Evolutionary conservation across 768 basidiomycete genomes (phyloP), one percentile per base, ranked within the genome.

Genomic region (Pholiota microspora): DNA sequence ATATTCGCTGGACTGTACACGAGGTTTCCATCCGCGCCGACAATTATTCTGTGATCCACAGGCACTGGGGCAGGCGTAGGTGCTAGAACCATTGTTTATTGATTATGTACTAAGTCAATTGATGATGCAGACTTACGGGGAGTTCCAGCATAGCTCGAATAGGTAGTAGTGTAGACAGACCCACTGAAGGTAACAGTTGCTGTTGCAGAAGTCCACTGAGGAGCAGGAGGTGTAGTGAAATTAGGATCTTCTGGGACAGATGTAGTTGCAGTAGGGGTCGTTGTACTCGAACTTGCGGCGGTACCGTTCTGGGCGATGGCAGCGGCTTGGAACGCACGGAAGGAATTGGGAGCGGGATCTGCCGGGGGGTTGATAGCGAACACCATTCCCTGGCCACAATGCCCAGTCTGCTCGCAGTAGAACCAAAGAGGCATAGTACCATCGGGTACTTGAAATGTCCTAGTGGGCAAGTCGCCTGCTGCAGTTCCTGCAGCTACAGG

Each of bases 351-450:
- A 9, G 63, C 59, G 7, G 64, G 62, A 15, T 70, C 69, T 0
- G 64, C 67, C 2, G 78, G 79, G 1, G 85, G 76, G 67, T 87
- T 87, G 66, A 86, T 73, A 2, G 83, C 83, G 64, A 84, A 84
- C 23, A 86, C 84, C 85, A 86, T 86, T 56, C 84, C 72, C 51
- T 72, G 64, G 36, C 74, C 73, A 53, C 85, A 85, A 67, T 87
- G 84, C 35, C 69, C 67, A 7, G 61, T 65, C 61, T 85, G 84
- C 38, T 75, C 71, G 61, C 84, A 85, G 67, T 75, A 79, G 52
- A 84, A 72, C 80, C 81, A 85, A n/a, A 80, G 63, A 8, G 83
- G 82, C 5, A 53, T 52, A 38, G 74, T 73, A 7, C 63, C 70
- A 55, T 77, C 71, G 4, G 65, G 61, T 4, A 84, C 76, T 7